Evolutionary conservation across 2,329 filamentous ascomycete species (phyloP), one percentile per base, ranked within the genome.

Genomic region (Trichoderma koningii): DNA sequence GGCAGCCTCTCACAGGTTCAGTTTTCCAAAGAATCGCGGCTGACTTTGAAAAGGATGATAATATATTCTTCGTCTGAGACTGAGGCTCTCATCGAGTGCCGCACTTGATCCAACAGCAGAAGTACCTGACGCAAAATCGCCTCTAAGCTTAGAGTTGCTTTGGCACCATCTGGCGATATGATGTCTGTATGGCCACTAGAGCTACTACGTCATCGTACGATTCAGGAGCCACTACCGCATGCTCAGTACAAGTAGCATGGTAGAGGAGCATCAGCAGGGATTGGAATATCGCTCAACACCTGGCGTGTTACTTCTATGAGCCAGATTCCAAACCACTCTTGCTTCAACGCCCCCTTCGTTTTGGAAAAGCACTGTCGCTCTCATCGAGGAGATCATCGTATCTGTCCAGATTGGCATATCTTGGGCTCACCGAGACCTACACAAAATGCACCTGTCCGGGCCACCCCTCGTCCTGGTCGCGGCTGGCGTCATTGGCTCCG

Each of bases 401-500:
- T 2, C 5, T 3, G 5, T 51, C 30, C 9, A n/a, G 6, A 14
- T 38, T 12, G 15, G 19, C 9, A 7, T 26, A 34, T 48, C 34
- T 0, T 19, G 15, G 9, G n/a, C 23, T n/a, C 21, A n/a, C 34
- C 3, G 4, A 7, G 6, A 26, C 3, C 5, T 15, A 50, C 12
- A 9, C 3, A 14, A 63, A 17, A 68, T 74, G 65, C 68, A 70
- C n/a, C 48, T 72, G 26, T 67, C 74, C 2, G 69, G 70, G 14
- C 73, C 73, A 1, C 70, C 74, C 7, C 71, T 77, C 17, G 26
- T 78, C 50, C 76, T 76, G 26, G 72, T 75, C 28, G 73, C 77
- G 28, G 76, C 74, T n/a, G 77, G 77, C 65, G 71, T 79, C 26
- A 63, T 76, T 34, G 75, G 76, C 44, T 77, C 77, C 19, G 73